Conservation (phyloP, 139 green algal species). For the Desmodesmus armatus region DNA sequence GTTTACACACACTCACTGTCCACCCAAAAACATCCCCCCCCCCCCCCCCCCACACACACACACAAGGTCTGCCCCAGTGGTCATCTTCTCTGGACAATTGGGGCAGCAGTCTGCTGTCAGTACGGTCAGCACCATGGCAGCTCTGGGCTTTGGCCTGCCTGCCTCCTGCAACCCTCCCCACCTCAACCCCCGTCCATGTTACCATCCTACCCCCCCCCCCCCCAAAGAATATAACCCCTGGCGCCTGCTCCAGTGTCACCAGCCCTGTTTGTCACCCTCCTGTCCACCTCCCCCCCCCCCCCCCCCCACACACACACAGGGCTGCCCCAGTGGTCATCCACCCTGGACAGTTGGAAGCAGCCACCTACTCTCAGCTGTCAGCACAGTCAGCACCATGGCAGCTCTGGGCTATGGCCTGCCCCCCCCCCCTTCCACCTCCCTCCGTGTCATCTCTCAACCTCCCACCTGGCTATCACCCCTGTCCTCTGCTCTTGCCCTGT, state of each 20-base stretch:
- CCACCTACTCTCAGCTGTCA: background rate
- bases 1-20: background rate
- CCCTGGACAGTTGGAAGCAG: background rate
- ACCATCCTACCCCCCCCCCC: too few species aligned
- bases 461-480: too few species aligned
- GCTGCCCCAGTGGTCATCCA: background rate
- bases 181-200: too few species aligned
- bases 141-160: slow-evolving; percentile 81
- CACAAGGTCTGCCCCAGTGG: background rate
- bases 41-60: too few species aligned
- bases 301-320: too few species aligned
- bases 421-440: too few species aligned
- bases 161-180: too few species aligned
- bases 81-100: background rate
- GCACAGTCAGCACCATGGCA: background rate
- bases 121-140: slow-evolving; percentile 39
- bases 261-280: background rate
- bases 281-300: background rate
- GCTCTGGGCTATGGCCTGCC: too few species aligned
- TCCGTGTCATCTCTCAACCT: too few species aligned
- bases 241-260: background rate
- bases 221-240: too few species aligned
- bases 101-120: background rate
- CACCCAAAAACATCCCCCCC: background rate
- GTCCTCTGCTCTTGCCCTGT: background rate